A percentile compares a stretch with the other conserved stretches of the same genome.
Evolutionary conservation across 1,139 yeast genomes (phyloP).

Genomic region (Nakaseomyces uthaithaninus): DNA sequence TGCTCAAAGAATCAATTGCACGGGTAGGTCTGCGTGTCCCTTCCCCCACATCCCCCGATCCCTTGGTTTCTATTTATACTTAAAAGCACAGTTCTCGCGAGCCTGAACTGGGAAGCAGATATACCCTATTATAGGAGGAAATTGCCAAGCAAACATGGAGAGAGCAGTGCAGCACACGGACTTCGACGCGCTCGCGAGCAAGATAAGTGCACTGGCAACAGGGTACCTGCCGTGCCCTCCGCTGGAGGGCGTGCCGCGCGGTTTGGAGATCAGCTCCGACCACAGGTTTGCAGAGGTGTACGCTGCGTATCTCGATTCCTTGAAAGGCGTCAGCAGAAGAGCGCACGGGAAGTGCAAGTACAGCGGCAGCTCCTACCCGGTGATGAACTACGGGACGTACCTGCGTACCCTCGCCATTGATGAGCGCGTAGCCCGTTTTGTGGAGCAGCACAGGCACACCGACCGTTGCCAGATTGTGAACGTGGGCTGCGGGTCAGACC

Average conservation of each 20-base stretch:
- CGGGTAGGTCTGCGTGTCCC: too few relatives aligned
- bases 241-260: too few relatives aligned
- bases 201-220: conserved; percentile 48
- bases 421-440: conserved; percentile 42
- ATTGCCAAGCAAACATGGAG: conserved; percentile 20
- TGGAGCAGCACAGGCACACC: conserved; percentile 27
- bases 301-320: conserved; percentile 17
- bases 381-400: conserved; percentile 78
- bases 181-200: conserved; percentile 73
- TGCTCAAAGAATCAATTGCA: too few relatives aligned
- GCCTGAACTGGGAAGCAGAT: too few relatives aligned
- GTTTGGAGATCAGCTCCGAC: conserved; percentile 40
- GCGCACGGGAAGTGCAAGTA: conserved; percentile 19
- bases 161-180: conserved; percentile 47
- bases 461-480: conserved; percentile 56
- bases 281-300: conserved; percentile 12
- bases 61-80: too few relatives aligned
- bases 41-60: too few relatives aligned
- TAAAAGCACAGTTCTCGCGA: too few relatives aligned
- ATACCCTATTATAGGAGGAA: too few relatives aligned
- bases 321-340: conserved; percentile 21
- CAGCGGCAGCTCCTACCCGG: conserved; percentile 53
- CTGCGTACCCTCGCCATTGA: conserved; percentile 63
- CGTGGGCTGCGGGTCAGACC: conserved; percentile 95
- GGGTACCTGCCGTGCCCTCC: conserved; percentile 49